Base-by-base conservation (phyloP, 768 basidiomycete species). In the Termitomyces sp. region DNA sequence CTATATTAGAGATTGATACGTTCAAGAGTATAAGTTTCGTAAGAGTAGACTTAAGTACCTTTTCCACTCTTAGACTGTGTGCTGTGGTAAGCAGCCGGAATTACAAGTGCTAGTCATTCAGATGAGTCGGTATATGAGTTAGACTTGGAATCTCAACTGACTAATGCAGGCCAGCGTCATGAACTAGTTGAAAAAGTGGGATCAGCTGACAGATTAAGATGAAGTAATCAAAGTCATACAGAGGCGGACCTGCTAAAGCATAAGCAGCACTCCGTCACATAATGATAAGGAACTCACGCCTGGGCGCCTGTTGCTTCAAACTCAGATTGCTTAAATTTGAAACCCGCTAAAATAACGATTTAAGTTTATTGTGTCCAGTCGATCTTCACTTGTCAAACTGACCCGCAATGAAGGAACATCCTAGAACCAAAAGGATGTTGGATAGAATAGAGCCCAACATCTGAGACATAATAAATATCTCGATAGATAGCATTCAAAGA, bases 361-460 rank as follows among this genome's bases (percentile, higher is more conserved):
- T 30, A 7, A 30, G 30, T 13, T 20, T 18, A 48, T 51, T n/a
- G 51, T 53, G 14, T 54, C 2, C n/a, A 10, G 4, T 28, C 42
- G 49, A 38, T 36, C 16, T 28, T 53, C 44, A 14, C 10, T 26
- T 30, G 6, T 33, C n/a, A 1, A 20, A 70, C 77, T 58, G 59
- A 84, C 87, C 88, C 49, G 91, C 92, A 54, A 95, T 75, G 78
- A 95, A 95, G 14, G 91, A 92, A 71, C 89, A 92, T 7, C 94
- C 94, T 14, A 98, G 77, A 18, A 98, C 94, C 38, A 97, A 78
- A 9, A 97, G 80, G 40, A 95, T 76, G 71, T 97, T 97, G 13
- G 92, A 94, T 40, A 97, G 73, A 59, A 97, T 90, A 30, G 92
- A 94, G 20, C 94, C 94, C 46, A 97, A 81, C 81, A 96, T 86